Percentiles rank a stretch among this genome's conserved stretches.
These are phyloP conservation scores for Sporisorium iseilematis-ciliati DNA, from an alignment of 1,284 basidiomycete genomes.

Conservation along the genomic window DNA sequence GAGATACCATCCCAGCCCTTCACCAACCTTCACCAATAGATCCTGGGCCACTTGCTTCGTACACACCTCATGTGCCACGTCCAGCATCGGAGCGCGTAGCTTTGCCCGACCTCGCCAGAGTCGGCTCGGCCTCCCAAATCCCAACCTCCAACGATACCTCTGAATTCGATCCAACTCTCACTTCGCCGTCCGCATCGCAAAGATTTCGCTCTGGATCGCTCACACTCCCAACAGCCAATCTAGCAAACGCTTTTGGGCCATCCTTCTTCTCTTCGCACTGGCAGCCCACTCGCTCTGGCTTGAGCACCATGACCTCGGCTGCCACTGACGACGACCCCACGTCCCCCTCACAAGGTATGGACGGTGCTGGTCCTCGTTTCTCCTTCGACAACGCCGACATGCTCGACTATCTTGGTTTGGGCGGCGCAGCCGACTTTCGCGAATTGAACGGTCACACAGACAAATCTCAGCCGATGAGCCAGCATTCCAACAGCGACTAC, in stretches of 20 bases:
- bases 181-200: constrained; percentile 20
- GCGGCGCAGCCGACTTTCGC: constrained; percentile 15
- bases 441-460: not conserved
- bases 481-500: constrained; percentile 11
- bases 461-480: not conserved
- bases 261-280: constrained; percentile 58
- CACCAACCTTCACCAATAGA: constrained; percentile 16
- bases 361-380: constrained; percentile 25
- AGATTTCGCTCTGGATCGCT: constrained; percentile 54
- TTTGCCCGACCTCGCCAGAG: constrained; percentile 4
- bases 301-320: constrained; percentile 48
- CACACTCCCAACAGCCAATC: constrained; percentile 40
- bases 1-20: constrained; percentile 15
- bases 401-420: constrained; percentile 62
- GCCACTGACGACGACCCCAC: constrained; percentile 18
- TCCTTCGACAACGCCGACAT: constrained; percentile 46
- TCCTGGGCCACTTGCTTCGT: constrained; percentile 1
- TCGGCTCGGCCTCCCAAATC: constrained; percentile 4
- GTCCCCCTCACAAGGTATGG: constrained; percentile 2
- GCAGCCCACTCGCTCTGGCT: constrained; percentile 49
- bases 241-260: constrained; percentile 53
- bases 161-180: constrained; percentile 1
- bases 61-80: not conserved
- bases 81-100: not conserved
- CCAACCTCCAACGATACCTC: not conserved